These are phyloP conservation scores for Chenopodium formosanum DNA, from an alignment of 148 eudicot species.

Conservation along the genomic window DNA sequence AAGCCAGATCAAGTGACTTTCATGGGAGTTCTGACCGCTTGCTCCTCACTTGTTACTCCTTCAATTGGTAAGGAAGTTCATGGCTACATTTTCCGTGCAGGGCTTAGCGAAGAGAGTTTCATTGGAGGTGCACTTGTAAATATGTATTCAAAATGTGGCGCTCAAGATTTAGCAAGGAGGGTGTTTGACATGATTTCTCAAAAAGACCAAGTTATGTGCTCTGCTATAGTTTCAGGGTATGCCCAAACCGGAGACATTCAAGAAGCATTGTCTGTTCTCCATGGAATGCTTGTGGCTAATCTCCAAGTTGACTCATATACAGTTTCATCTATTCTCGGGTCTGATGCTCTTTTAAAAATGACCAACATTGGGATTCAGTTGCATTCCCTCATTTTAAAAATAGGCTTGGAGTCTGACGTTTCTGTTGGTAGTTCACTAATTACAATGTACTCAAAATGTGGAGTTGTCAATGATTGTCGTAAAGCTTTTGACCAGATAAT, in stretches of 20 bases:
- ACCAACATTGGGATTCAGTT: slow-evolving; percentile 49
- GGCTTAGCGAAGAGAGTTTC: slow-evolving; percentile 30
- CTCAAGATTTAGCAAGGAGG: slow-evolving; percentile 48
- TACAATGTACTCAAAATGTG: slow-evolving; percentile 73
- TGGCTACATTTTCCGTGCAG: slow-evolving; percentile 51
- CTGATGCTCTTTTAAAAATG: slow-evolving; percentile 39
- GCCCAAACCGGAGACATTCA: slow-evolving; percentile 51
- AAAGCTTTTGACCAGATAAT: slow-evolving; percentile 57
- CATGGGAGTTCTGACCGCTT: slow-evolving; percentile 54
- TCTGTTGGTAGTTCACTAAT: slow-evolving; percentile 69
- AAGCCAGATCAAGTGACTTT: slow-evolving; percentile 54
- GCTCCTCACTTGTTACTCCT: slow-evolving; percentile 42
- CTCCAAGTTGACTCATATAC: slow-evolving; percentile 51
- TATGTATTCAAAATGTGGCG: slow-evolving; percentile 80
- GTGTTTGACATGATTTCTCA: slow-evolving; percentile 53
- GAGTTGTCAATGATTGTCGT: slow-evolving; percentile 53
- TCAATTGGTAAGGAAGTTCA: slow-evolving; percentile 72
- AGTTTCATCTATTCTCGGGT: slow-evolving; percentile 61
- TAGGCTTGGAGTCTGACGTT: slow-evolving; percentile 57
- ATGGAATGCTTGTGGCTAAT: slow-evolving; percentile 41
- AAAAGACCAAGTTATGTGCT: slow-evolving; percentile 62
- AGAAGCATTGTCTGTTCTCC: slow-evolving; percentile 57
- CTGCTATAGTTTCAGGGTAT: slow-evolving; percentile 77
- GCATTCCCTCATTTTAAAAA: slow-evolving; percentile 50
- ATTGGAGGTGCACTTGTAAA: slow-evolving; percentile 63